Evolutionary conservation across 2,329 filamentous ascomycete species (phyloP), one percentile per base, ranked within the genome.

Genomic region (Nothomitra cinnamomea): DNA sequence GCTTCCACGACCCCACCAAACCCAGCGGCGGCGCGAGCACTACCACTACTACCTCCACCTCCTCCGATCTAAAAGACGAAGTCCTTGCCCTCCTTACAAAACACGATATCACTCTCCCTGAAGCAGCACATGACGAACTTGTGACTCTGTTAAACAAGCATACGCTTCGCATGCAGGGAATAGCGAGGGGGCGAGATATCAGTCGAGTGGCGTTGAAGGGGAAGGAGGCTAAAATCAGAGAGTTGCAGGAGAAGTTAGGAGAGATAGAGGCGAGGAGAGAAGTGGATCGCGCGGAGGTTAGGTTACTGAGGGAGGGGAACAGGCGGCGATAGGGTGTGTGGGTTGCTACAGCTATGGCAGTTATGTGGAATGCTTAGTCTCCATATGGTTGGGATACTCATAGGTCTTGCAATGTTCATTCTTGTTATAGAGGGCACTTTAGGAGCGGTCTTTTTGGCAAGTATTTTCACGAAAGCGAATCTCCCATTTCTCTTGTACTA

Each of bases 191-290:
- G 0, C 71, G 84, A 1, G 83, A 90, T 56, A 75, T 82, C 5
- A 74, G 77, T 2, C 69, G 85, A n/a, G 64, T 76, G 7, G 76
- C 74, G 2, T 61, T 86, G 35, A 80, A 78, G 61, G 71, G 73
- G 3, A 81, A 80, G 58, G 82, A 90, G 70, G 66, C 78, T 63
- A 69, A 80, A 68, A 70, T 83, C 64, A 66, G 73, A 65, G 71
- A 85, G 65, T 67, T 94, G 67, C 75, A 81, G 69, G 69, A 85
- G 62, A 69, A 82, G 59, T 70, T 94, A 72, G 66, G 65, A 3
- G 68, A 67, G 12, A 63, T 83, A 36, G 74, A 80, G 61, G 71
- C 72, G 13, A 75, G 80, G 61, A 64, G 70, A 42, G 74, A 79
- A 61, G 70, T 75, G 54, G 72, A 76, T 61, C 72, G 68, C 56